Evolutionary conservation across 1,284 basidiomycete species (phyloP), one percentile per base, ranked within the genome.

Genomic region (Puccinia triticina): DNA sequence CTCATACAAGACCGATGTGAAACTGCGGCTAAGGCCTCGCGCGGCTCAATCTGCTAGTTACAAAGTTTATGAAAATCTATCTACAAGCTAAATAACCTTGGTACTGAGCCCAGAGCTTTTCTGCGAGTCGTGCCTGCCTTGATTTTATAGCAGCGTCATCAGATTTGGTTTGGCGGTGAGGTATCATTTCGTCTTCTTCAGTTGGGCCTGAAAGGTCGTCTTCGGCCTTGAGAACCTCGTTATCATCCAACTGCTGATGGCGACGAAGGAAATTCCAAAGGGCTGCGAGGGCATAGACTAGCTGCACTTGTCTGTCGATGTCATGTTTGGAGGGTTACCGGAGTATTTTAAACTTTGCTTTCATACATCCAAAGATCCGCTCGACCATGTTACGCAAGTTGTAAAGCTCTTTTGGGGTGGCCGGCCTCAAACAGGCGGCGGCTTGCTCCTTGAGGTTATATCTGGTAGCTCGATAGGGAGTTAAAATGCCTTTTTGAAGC

Each of bases 401-500:
- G 69, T 46, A 72, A 23, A 72, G 48, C 43, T 72, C 40, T 23
- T 72, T 53, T 32, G 40, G 40, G 1, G 37, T 50, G 14, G 14
- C 46, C 10, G 67, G 67, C 37, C 37, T 71, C 37, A 71, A 40
- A 4, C 61, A 21, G 8, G 34, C 26, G 12, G 61, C 7, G 10
- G 21, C 61, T 66, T 66, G 61, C 61, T 66, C 61, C 34, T 66
- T 32, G 26, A 66, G 34, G n/a, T 66, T 21, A 66, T 66, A 66
- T 66, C 29, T 8, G 18, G 46, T 48, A n/a, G n/a, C n/a, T n/a
- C n/a, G n/a, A n/a, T n/a, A n/a, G n/a, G n/a, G n/a, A n/a, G n/a
- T n/a, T n/a, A n/a, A n/a, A n/a, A n/a, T n/a, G n/a, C n/a, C n/a
- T n/a, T n/a, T n/a, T n/a, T n/a, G n/a, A n/a, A n/a, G n/a, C n/a